Evolutionary conservation across 352 stramenopile species (phyloP).

Genomic region (Aphanomyces stellatus): DNA sequence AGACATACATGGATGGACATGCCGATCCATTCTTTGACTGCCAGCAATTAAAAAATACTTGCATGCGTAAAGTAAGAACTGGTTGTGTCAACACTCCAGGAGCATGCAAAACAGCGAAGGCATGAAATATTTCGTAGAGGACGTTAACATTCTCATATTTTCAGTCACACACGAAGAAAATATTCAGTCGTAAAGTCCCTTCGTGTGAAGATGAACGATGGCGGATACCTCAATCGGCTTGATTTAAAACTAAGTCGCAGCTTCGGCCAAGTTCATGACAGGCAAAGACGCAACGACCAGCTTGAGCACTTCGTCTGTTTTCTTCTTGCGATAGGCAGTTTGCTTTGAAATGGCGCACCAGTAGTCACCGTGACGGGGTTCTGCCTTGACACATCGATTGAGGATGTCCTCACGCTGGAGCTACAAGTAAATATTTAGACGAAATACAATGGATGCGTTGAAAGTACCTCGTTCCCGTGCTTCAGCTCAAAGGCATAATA

Average conservation of each 20-base stretch:
- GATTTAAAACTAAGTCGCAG: not conserved
- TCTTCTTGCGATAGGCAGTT: slow-evolving; percentile 85
- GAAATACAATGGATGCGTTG: not conserved
- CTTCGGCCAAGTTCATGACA: slow-evolving; percentile 1
- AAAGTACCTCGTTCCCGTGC: slow-evolving; percentile 52
- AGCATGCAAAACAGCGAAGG: no score
- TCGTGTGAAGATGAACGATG: no score
- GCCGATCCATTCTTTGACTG: no score
- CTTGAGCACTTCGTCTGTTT: slow-evolving; percentile 54
- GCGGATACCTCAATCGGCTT: not conserved
- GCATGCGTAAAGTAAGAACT: no score
- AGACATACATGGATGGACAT: no score
- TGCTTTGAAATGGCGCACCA: slow-evolving; percentile 92
- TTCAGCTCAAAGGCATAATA: slow-evolving; percentile 97
- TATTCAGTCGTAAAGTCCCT: not conserved
- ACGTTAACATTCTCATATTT: no score
- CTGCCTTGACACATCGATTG: slow-evolving; percentile 78
- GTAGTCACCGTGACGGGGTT: slow-evolving; percentile 93
- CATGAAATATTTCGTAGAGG: no score
- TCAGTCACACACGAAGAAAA: no score
- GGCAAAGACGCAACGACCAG: slow-evolving; percentile 70
- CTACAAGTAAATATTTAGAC: not conserved
- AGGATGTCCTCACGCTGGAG: slow-evolving; percentile 78
- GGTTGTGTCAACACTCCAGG: no score
- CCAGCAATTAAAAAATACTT: no score